phyloP scores from a whole-genome alignment of 345 rosid genomes.

The Euphorbia pulcherrima region DNA sequence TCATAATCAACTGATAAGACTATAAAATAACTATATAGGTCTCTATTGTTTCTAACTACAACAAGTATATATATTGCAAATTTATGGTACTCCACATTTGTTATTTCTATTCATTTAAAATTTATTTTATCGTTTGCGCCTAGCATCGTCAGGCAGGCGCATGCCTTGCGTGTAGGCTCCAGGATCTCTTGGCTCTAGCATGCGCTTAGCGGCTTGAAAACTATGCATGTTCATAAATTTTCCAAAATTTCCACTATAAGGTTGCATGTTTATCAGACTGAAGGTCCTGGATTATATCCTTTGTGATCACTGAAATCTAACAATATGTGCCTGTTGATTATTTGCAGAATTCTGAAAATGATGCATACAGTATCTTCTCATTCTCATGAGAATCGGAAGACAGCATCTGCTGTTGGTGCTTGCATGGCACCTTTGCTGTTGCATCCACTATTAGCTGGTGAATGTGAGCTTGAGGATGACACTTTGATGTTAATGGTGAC shows the following conservation, averaged over 20 bases:
- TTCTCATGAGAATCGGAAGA: constrained; percentile 89
- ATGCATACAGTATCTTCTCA: constrained; percentile 79
- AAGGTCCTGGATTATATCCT: constrained; percentile 11
- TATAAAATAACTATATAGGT: too few species aligned
- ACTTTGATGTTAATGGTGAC: constrained; percentile 74
- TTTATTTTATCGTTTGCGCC: too few species aligned
- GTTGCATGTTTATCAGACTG: constrained; percentile 11
- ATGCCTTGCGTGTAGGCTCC: too few species aligned
- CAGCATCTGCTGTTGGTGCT: constrained; percentile 95
- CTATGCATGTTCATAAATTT: neutral
- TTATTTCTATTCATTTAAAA: too few species aligned
- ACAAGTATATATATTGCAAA: too few species aligned
- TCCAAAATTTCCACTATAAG: neutral
- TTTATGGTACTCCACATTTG: too few species aligned
- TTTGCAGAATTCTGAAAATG: constrained; percentile 84
- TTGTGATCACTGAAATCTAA: constrained; percentile 18
- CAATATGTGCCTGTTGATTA: constrained; percentile 18
- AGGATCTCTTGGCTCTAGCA: too few species aligned
- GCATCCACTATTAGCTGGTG: constrained; percentile 93
- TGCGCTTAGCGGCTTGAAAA: too few species aligned
- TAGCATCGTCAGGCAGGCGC: too few species aligned
- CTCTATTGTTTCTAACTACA: too few species aligned
- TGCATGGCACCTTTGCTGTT: constrained; percentile 98
- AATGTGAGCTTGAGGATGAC: constrained; percentile 94
- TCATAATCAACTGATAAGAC: too few species aligned